phyloP scores from a whole-genome alignment of 805 yeast genomes.

The Yamadazyma ubonensis region DNA sequence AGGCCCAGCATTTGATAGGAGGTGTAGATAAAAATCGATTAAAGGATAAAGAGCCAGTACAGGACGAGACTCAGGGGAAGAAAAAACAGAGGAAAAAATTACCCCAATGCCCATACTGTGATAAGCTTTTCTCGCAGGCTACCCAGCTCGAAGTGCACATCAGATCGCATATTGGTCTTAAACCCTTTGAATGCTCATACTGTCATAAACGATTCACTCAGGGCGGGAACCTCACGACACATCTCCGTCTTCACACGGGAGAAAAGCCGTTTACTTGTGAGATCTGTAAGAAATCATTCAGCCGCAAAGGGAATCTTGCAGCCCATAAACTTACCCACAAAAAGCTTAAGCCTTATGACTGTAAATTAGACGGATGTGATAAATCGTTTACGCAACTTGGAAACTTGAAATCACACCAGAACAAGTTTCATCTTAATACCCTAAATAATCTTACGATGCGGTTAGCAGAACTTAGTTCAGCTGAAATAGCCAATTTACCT shows the following conservation, averaged over 20 bases:
- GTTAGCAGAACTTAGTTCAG: slow-evolving; percentile 58
- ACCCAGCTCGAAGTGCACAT: slow-evolving; percentile 90
- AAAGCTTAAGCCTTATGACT: slow-evolving; percentile 71
- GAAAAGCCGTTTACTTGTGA: slow-evolving; percentile 87
- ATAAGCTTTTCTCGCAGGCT: slow-evolving; percentile 79
- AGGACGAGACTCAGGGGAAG: slow-evolving; percentile 19
- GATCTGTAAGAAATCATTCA: slow-evolving; percentile 71
- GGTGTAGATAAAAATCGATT: slow-evolving; percentile 66
- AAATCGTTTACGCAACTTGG: slow-evolving; percentile 91
- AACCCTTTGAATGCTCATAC: slow-evolving; percentile 76
- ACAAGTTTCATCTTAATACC: slow-evolving; percentile 76
- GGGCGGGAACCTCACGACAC: slow-evolving; percentile 87
- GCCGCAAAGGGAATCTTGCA: slow-evolving; percentile 88
- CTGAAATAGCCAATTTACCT: slow-evolving; percentile 49
- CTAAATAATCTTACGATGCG: slow-evolving; percentile 64
- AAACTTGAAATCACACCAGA: slow-evolving; percentile 91
- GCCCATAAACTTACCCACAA: slow-evolving; percentile 85
- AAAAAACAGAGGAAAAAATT: slow-evolving; percentile 42
- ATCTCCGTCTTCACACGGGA: slow-evolving; percentile 83
- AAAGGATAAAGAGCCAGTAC: slow-evolving; percentile 11
- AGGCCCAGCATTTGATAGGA: slow-evolving; percentile 62
- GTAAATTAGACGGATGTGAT: slow-evolving; percentile 77
- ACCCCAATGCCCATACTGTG: slow-evolving; percentile 75
- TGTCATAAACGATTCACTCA: slow-evolving; percentile 86
- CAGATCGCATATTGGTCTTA: slow-evolving; percentile 80